Base-by-base conservation (phyloP, 2,329 filamentous ascomycete species). In the Penicillium fuscoglaucum region DNA sequence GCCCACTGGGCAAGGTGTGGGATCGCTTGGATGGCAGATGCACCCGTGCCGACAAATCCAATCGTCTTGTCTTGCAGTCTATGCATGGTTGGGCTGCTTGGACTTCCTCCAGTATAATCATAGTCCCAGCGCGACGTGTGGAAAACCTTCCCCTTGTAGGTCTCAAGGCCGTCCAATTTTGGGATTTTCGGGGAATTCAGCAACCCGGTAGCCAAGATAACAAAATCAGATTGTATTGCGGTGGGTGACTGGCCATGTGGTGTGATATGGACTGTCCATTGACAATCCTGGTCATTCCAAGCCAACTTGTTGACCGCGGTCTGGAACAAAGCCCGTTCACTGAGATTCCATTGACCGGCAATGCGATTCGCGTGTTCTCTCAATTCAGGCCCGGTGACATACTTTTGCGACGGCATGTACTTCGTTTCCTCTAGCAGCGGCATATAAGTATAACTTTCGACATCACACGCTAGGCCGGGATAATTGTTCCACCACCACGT, bases 361-460 rank as follows among this genome's bases (percentile, higher is more conserved):
- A 85, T 76, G 1, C 70, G 69, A 7, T 80, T 69, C 3, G 78
- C 74, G 65, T 86, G 78, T 37, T 74, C 68, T 0, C 79, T 76
- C 19, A 86, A 58, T 62, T 84, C 82, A 3, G 69, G 62, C 0
- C 78, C 80, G 10, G 71, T 71, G 0, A 78, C 71, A 61, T 82
- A 83, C 43, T 77, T 77, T 44, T 82, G 74, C 17, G 74, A 80
- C 0, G 85, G 86, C 68, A 86, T 79, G 65, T 85, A 86, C 0
- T 80, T 80, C 1, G 78, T 85, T 69, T 87, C 84, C 59, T 87
- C 84, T 2, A 87, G 76, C 13, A 86, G 70, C 4, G 84, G 84
- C 71, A 87, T 70, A 64, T 87, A 88, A n/a, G 79, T 75, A 63
- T 83, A 86, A 52, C 78, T 78, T 69, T 88, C 85, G 3, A 85